phyloP scores from a whole-genome alignment of 2,329 filamentous ascomycete species.

The Chaetomium olivaceum region DNA sequence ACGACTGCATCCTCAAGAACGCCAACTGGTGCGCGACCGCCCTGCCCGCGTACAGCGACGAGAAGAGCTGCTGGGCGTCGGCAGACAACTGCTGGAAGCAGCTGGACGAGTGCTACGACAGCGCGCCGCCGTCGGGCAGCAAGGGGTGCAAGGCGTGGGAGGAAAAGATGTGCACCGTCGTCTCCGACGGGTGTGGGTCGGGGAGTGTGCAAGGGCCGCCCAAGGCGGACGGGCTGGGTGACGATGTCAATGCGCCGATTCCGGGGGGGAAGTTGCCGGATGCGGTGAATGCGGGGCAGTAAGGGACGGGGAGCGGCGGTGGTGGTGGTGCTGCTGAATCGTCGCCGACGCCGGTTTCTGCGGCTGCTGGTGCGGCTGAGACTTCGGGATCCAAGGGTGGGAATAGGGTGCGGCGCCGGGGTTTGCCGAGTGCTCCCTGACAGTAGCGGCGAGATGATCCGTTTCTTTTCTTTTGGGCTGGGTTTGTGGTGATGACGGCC shows the following conservation, averaged over 20 bases:
- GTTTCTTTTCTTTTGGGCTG: too few relatives aligned
- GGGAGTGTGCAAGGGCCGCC: conserved; percentile 52
- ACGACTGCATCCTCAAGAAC: conserved; percentile 62
- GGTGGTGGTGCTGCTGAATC: neutral
- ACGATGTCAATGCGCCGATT: neutral
- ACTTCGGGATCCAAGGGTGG: neutral
- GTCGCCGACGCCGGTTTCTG: conserved; percentile 1
- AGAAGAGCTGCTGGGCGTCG: conserved; percentile 61
- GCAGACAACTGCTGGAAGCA: conserved; percentile 61
- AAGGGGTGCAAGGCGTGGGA: conserved; percentile 63
- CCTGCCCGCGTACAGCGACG: conserved; percentile 56
- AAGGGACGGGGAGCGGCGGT: neutral
- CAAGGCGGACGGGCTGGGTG: conserved; percentile 33
- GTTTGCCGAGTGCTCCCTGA: too few relatives aligned
- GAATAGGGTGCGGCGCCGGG: too few relatives aligned
- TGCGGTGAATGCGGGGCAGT: conserved; percentile 11
- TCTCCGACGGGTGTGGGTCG: conserved; percentile 47
- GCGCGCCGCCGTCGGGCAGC: conserved; percentile 59
- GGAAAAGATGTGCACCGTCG: conserved; percentile 55
- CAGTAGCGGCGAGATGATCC: too few relatives aligned
- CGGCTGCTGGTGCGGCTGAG: conserved; percentile 1
- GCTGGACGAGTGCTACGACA: conserved; percentile 58
- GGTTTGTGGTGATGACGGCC: neutral
- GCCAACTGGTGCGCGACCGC: conserved; percentile 72
- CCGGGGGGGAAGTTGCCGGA: conserved; percentile 6